Evolutionary conservation across 805 yeast species (phyloP).

Genomic region (Cyberlindnera mycetangii): DNA sequence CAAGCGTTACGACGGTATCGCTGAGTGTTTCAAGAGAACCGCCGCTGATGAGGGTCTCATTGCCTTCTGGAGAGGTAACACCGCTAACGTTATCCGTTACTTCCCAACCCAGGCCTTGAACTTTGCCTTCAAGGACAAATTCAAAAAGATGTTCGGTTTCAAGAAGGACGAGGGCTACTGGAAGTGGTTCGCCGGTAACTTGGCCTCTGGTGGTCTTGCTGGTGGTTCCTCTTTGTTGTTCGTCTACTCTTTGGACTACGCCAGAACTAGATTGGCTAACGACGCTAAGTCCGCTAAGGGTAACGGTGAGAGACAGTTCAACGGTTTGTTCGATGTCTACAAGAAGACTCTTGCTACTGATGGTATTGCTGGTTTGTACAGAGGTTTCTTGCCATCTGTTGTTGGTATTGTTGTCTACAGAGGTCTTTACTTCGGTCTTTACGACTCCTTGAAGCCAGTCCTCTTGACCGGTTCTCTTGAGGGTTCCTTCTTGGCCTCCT

Average conservation of each 20-base stretch:
- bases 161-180: slow-evolving; percentile 93
- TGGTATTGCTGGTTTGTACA: slow-evolving; percentile 97
- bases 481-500: slow-evolving; percentile 92
- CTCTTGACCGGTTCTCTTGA: slow-evolving; percentile 91
- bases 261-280: slow-evolving; percentile 98
- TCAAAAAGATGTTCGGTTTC: slow-evolving; percentile 94
- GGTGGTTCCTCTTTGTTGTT: slow-evolving; percentile 94
- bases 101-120: slow-evolving; percentile 99
- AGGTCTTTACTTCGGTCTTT: slow-evolving; percentile 98
- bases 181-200: slow-evolving; percentile 95
- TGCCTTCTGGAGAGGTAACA: slow-evolving; percentile 99
- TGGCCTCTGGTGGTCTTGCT: slow-evolving; percentile 98
- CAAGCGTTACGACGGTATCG: slow-evolving; percentile 83
- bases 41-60: slow-evolving; percentile 88
- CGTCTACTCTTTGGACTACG: slow-evolving; percentile 96
- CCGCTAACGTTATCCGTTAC: slow-evolving; percentile 97
- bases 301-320: slow-evolving; percentile 91
- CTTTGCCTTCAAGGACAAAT: slow-evolving; percentile 98
- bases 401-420: slow-evolving; percentile 97
- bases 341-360: slow-evolving; percentile 92
- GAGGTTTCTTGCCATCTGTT: slow-evolving; percentile 99
- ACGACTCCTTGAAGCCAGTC: slow-evolving; percentile 95
- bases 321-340: slow-evolving; percentile 95
- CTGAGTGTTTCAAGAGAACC: slow-evolving; percentile 92
- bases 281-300: slow-evolving; percentile 86